Conservation (phyloP, 2,329 filamentous ascomycete species). For the Calonectria leucothoes region DNA sequence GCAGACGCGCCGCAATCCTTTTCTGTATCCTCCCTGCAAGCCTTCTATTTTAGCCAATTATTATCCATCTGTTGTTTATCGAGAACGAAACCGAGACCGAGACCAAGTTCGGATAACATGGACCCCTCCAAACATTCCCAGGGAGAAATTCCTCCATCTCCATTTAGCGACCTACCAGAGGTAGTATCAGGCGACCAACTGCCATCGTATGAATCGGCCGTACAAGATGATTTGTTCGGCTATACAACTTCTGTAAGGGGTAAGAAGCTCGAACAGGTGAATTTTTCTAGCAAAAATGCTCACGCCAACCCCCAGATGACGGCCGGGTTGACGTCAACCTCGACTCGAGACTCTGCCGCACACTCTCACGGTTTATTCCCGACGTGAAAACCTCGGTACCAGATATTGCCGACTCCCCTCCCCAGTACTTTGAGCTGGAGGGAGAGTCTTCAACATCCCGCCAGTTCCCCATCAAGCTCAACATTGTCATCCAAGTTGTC, state of each 20-base stretch:
- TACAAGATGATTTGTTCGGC: conserved; percentile 13
- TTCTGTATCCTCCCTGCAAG: not conserved
- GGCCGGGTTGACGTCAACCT: conserved; percentile 28
- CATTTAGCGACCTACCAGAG: conserved; percentile 25
- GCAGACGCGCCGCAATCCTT: not conserved
- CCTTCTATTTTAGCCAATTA: not conserved
- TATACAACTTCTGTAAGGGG: conserved; percentile 21
- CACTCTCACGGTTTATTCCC: conserved; percentile 30
- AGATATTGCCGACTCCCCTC: not conserved
- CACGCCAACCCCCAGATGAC: conserved; percentile 14
- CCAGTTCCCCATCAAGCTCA: conserved; percentile 48
- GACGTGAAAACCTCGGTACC: conserved; percentile 23
- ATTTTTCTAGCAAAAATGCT: not conserved
- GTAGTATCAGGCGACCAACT: conserved; percentile 19
- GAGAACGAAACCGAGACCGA: conserved; percentile 7
- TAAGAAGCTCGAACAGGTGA: not conserved
- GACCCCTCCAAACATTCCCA: not conserved
- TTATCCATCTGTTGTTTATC: too few species aligned
- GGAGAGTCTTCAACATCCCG: not conserved
- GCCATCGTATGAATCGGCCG: conserved; percentile 22
- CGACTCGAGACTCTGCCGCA: conserved; percentile 28
- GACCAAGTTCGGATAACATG: not conserved
- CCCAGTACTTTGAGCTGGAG: not conserved
- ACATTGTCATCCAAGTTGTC: conserved; percentile 85
- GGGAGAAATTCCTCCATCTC: conserved; percentile 9